A percentile compares a stretch with the other conserved stretches of the same genome.
phyloP scores from a whole-genome alignment of 805 yeast genomes.

The Zygosaccharomyces gambellarensis region DNA sequence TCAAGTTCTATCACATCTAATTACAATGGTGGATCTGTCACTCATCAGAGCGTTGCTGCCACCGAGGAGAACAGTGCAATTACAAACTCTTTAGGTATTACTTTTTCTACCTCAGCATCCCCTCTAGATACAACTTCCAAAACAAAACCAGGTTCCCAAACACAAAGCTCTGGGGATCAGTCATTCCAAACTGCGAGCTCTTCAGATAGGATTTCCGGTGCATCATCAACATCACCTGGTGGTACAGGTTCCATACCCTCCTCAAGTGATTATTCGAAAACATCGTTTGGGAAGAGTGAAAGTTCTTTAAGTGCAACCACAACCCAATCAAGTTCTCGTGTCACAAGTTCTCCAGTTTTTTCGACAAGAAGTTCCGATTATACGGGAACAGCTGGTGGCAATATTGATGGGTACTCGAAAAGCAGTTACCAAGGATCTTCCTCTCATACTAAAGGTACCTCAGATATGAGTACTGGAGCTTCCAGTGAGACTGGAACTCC shows the following conservation, averaged over 20 bases:
- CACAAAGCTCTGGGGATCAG: too few relatives aligned
- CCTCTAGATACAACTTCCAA: too few relatives aligned
- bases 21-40: neutral
- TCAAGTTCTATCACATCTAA: neutral
- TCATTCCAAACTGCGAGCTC: too few relatives aligned
- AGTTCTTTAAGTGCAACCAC: neutral
- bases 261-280: neutral
- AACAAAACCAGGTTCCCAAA: too few relatives aligned
- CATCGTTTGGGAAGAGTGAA: neutral
- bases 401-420: neutral
- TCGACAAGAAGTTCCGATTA: neutral
- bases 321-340: too few relatives aligned
- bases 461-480: neutral
- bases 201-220: too few relatives aligned
- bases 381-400: neutral
- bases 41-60: neutral
- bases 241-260: too few relatives aligned
- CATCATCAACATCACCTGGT: too few relatives aligned
- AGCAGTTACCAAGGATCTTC: neutral
- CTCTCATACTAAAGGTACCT: neutral
- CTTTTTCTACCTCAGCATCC: neutral
- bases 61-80: neutral
- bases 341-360: neutral
- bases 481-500: neutral
- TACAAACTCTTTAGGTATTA: neutral